Conservation (phyloP, 352 stramenopile species). For the Sclerospora graminicola region DNA sequence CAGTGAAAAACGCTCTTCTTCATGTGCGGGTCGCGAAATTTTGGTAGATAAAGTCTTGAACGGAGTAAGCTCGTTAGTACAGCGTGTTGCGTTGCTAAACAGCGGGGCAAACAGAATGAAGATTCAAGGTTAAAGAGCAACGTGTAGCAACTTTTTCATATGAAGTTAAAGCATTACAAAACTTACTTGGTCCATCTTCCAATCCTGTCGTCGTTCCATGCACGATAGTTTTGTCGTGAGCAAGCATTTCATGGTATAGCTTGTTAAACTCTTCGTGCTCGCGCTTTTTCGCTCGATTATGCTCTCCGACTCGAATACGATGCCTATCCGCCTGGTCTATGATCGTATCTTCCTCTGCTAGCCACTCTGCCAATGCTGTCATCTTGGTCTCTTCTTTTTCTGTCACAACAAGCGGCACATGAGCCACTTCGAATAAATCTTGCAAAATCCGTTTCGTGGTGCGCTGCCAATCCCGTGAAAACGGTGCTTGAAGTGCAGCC, state of each 20-base stretch:
- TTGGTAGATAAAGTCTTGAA: slow-evolving; percentile 50
- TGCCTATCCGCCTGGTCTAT: slow-evolving; percentile 21
- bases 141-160: neutral
- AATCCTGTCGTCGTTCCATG: slow-evolving; percentile 56
- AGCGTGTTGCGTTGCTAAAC: slow-evolving; percentile 37
- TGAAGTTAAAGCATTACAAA: neutral
- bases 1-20: slow-evolving; percentile 59
- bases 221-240: slow-evolving; percentile 68
- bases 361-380: slow-evolving; percentile 39
- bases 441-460: slow-evolving; percentile 46
- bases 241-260: slow-evolving; percentile 51
- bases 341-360: slow-evolving; percentile 34
- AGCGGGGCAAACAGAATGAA: neutral
- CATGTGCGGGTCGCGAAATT: slow-evolving; percentile 39
- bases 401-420: slow-evolving; percentile 29
- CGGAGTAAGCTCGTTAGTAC: slow-evolving; percentile 49
- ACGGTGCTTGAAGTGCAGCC: slow-evolving; percentile 30
- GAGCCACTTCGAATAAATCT: slow-evolving; percentile 47
- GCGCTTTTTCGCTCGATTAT: slow-evolving; percentile 33
- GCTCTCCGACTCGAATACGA: slow-evolving; percentile 20
- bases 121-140: neutral
- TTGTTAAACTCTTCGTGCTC: slow-evolving; percentile 49
- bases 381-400: slow-evolving; percentile 5
- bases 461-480: slow-evolving; percentile 59
- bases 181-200: slow-evolving; percentile 56